These are phyloP conservation scores for Rosa hybrid DNA, from an alignment of 331 rosid genomes.

Conservation along the genomic window DNA sequence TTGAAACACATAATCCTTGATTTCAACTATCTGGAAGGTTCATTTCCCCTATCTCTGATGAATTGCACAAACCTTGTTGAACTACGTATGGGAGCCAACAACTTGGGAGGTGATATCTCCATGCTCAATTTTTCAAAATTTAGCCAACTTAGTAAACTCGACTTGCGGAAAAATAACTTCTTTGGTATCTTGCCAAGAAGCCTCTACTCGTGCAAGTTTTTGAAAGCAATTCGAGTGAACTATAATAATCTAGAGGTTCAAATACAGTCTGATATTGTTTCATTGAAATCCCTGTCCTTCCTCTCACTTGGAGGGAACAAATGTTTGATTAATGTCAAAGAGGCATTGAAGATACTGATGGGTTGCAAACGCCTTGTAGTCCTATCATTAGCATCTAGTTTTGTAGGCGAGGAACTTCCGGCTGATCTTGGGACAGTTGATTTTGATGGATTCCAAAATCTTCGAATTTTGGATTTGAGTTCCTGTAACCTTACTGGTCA, in stretches of 20 bases:
- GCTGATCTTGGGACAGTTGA: too few species aligned
- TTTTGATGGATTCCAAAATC: neutral
- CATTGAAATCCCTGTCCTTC: neutral
- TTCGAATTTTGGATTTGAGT: neutral
- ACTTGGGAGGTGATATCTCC: neutral
- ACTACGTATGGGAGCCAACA: neutral
- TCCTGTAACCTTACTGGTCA: neutral
- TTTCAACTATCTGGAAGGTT: neutral
- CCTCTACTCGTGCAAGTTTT: neutral
- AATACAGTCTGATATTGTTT: neutral
- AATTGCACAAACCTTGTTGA: neutral
- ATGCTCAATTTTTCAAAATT: neutral
- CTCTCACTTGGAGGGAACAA: neutral
- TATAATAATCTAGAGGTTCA: neutral
- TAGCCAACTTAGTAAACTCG: neutral
- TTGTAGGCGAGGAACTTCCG: neutral
- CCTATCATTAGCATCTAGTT: neutral
- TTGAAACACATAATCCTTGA: neutral
- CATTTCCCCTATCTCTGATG: neutral
- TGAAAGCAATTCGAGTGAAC: neutral
- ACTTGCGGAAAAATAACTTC: neutral
- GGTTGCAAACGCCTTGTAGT: neutral
- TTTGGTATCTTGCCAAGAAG: neutral
- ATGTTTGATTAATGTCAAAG: neutral
- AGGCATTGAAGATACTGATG: neutral